A percentile compares a stretch with the other conserved stretches of the same genome.
These are phyloP conservation scores for Vitis hybrid DNA, from an alignment of 177 flowering plant species.

Conservation along the genomic window DNA sequence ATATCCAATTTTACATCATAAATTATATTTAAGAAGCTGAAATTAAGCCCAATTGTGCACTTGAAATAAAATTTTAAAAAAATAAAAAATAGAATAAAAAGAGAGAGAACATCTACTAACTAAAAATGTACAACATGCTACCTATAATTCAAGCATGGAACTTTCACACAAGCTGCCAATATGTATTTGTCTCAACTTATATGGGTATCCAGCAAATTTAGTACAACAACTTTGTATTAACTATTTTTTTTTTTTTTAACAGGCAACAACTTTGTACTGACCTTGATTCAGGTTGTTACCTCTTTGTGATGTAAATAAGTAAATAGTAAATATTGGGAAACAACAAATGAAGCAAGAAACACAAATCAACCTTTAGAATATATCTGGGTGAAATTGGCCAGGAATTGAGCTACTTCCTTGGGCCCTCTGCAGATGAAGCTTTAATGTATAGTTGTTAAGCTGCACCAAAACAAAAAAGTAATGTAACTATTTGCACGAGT, in stretches of 20 bases:
- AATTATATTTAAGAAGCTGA: too few species aligned
- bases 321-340: neutral
- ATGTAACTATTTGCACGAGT: neutral
- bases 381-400: conserved; percentile 45
- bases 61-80: neutral
- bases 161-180: neutral
- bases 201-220: neutral
- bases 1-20: too few species aligned
- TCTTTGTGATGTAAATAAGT: neutral
- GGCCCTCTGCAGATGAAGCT: conserved; percentile 50
- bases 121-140: neutral
- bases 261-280: neutral
- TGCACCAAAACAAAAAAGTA: conserved; percentile 25
- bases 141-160: neutral
- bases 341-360: neutral
- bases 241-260: too few species aligned
- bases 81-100: neutral
- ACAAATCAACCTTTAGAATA: conserved; percentile 20
- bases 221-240: neutral
- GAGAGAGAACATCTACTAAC: neutral
- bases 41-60: too few species aligned
- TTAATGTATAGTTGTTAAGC: conserved; percentile 53
- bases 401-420: conserved; percentile 44
- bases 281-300: neutral
- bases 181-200: neutral